phyloP scores from a whole-genome alignment of 257 asterid genomes.

The Nicotiana noctiflora region DNA sequence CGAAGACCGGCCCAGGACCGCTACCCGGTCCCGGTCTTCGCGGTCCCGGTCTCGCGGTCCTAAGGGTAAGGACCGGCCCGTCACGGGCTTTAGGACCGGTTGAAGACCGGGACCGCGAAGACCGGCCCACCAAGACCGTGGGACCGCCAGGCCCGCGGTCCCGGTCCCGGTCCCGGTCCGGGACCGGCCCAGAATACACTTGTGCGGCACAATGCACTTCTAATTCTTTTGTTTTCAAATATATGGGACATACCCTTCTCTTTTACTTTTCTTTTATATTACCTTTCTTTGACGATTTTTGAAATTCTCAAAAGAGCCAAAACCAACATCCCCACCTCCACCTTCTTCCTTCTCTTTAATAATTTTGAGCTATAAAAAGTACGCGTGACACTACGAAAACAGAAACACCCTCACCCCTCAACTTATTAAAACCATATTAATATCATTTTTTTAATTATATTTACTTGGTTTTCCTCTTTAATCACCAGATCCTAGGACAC shows the following conservation, averaged over 20 bases:
- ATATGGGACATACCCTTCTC: background rate
- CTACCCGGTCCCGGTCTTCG: too few relatives aligned
- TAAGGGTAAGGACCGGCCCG: too few relatives aligned
- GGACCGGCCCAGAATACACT: too few relatives aligned
- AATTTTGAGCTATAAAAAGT: conserved; percentile 39
- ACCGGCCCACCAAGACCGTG: too few relatives aligned
- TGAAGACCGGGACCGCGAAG: too few relatives aligned
- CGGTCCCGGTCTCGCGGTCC: too few relatives aligned
- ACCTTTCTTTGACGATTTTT: conserved; percentile 20
- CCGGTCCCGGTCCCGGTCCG: too few relatives aligned
- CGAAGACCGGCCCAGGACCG: too few relatives aligned
- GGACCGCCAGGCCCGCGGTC: too few relatives aligned
- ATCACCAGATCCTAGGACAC: conserved; percentile 43
- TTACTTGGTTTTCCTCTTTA: background rate
- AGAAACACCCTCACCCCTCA: conserved; percentile 13
- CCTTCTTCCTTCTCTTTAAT: conserved; percentile 23
- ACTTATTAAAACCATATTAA: conserved; percentile 27
- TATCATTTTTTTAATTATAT: background rate
- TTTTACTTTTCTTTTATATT: background rate
- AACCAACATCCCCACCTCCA: background rate
- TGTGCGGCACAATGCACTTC: too few relatives aligned
- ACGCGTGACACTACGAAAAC: conserved; percentile 40
- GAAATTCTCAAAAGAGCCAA: conserved; percentile 20
- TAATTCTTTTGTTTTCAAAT: background rate
- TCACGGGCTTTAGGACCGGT: too few relatives aligned